Percentiles rank a stretch among this genome's conserved stretches.
Evolutionary conservation across 352 stramenopile genomes (phyloP).

Genomic region (Pythium folliculosum): DNA sequence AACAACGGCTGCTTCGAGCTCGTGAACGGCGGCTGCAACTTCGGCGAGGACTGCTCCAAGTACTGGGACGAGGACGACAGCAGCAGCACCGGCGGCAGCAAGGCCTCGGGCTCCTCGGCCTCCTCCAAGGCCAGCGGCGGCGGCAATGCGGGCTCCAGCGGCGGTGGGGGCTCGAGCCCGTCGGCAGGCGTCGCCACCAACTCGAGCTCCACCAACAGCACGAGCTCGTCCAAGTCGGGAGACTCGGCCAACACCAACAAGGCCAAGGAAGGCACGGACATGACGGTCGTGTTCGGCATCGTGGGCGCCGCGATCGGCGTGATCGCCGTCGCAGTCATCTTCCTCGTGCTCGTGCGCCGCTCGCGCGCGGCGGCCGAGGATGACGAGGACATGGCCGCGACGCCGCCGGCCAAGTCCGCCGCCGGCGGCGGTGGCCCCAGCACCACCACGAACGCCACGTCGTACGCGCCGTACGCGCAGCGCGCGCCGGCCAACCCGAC

Average conservation of each 20-base stretch:
- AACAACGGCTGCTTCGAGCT: slow-evolving; percentile 35
- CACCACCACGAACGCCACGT: slow-evolving; percentile 21
- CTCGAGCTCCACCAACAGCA: slow-evolving; percentile 7
- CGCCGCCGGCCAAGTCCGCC: slow-evolving; percentile 14
- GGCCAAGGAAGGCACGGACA: slow-evolving; percentile 40
- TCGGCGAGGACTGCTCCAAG: slow-evolving; percentile 36
- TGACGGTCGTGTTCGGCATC: slow-evolving; percentile 78
- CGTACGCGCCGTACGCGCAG: slow-evolving; percentile 30
- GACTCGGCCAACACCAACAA: neutral
- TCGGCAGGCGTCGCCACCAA: slow-evolving; percentile 3
- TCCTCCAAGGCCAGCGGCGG: slow-evolving; percentile 28
- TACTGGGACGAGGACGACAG: neutral
- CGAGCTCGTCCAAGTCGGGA: slow-evolving; percentile 4
- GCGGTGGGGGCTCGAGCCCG: slow-evolving; percentile 7
- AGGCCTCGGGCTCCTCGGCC: slow-evolving; percentile 18
- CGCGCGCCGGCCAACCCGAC: slow-evolving; percentile 24
- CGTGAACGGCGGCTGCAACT: slow-evolving; percentile 26
- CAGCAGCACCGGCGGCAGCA: neutral
- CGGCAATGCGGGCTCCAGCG: slow-evolving; percentile 9
- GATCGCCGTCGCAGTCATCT: slow-evolving; percentile 79
- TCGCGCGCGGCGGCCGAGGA: slow-evolving; percentile 62
- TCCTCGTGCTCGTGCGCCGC: slow-evolving; percentile 73
- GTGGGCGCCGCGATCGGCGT: slow-evolving; percentile 75
- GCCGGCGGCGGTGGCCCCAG: slow-evolving; percentile 11
- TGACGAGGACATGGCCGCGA: slow-evolving; percentile 45